Conservation (phyloP, 2,329 filamentous ascomycete species). For the Aspergillus sp. region DNA sequence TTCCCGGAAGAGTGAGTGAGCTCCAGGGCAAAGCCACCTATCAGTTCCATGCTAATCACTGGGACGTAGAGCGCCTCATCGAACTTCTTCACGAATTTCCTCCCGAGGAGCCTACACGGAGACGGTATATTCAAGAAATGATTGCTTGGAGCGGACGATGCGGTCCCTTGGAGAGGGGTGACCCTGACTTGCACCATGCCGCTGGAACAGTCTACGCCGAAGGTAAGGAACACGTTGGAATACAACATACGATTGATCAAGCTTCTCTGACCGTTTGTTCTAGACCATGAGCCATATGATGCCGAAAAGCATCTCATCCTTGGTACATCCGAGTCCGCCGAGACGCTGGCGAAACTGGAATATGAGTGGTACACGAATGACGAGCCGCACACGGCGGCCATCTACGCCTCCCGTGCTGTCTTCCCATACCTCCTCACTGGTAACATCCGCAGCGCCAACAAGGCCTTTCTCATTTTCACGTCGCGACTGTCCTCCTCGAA, state of each 20-base stretch:
- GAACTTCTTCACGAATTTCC: conserved; percentile 78
- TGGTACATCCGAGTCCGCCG: conserved; percentile 83
- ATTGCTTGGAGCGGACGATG: conserved; percentile 83
- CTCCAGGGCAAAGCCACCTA: not conserved
- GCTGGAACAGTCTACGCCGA: conserved; percentile 85
- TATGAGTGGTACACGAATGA: conserved; percentile 92
- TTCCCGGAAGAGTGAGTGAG: conserved; percentile 56
- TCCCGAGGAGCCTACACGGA: conserved; percentile 80
- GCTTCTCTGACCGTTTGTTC: conserved; percentile 13
- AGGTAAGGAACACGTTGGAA: conserved; percentile 38
- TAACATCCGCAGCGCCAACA: conserved; percentile 85
- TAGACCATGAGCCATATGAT: conserved; percentile 86
- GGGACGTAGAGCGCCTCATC: conserved; percentile 58
- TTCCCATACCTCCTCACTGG: conserved; percentile 88
- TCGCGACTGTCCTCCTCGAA: conserved; percentile 58
- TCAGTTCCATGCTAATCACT: no score
- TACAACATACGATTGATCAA: not conserved
- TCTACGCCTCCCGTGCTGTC: conserved; percentile 81
- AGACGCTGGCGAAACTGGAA: conserved; percentile 76
- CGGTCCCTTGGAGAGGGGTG: conserved; percentile 84
- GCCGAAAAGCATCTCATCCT: conserved; percentile 86
- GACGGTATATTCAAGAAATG: conserved; percentile 86
- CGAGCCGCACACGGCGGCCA: conserved; percentile 79
- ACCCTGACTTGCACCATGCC: conserved; percentile 92
- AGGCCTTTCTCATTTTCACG: conserved; percentile 74